Evolutionary conservation across 2,329 filamentous ascomycete species (phyloP).

Genomic region (Penicillium sp.): DNA sequence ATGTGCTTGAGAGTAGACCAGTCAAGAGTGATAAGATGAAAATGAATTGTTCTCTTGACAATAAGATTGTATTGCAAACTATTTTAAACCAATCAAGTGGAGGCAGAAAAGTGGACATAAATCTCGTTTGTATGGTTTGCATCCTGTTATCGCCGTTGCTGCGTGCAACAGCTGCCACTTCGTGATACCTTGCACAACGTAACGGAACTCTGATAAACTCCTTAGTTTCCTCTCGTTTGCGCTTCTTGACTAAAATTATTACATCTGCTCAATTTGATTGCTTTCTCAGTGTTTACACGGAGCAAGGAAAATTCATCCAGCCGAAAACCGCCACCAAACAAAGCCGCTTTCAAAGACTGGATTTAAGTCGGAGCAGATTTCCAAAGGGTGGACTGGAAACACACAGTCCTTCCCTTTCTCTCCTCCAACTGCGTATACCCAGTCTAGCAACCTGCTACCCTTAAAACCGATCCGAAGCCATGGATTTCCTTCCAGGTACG

Average conservation of each 20-base stretch:
- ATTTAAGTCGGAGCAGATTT: not conserved
- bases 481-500: slow-evolving; percentile 25
- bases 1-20: too few species aligned
- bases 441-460: not conserved
- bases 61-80: not conserved
- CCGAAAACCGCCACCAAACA: not conserved
- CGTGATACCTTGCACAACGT: not conserved
- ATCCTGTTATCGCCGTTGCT: slow-evolving; percentile 11
- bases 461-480: not conserved
- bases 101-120: not conserved
- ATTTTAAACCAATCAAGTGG: not conserved
- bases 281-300: not conserved
- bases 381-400: not conserved
- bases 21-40: too few species aligned
- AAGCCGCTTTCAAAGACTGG: not conserved
- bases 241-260: not conserved
- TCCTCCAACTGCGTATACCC: not conserved
- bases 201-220: slow-evolving; percentile 16
- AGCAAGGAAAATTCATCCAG: not conserved
- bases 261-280: not conserved
- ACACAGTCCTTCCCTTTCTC: not conserved
- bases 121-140: slow-evolving; percentile 24
- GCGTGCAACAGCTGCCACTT: slow-evolving; percentile 1
- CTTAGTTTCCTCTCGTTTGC: not conserved
- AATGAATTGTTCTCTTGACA: too few species aligned